A percentile compares a stretch with the other conserved stretches of the same genome.
phyloP scores from a whole-genome alignment of 2,329 filamentous ascomycete species.

The Grosmannia penicillata region DNA sequence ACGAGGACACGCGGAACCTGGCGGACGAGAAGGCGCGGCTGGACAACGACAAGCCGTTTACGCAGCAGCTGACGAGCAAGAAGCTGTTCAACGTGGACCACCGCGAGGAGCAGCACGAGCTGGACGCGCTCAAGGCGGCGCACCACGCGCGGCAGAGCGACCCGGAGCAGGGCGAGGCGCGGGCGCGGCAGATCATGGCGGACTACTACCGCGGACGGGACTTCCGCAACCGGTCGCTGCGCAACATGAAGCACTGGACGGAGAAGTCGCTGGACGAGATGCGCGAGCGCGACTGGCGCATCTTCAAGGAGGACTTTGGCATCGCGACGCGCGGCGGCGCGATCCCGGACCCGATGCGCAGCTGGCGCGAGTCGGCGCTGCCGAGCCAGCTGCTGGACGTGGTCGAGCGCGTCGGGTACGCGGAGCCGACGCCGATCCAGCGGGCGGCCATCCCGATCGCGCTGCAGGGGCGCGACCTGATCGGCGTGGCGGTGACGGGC shows the following conservation, averaged over 20 bases:
- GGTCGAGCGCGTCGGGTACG: constrained; percentile 73
- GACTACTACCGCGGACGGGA: constrained; percentile 69
- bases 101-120: constrained; percentile 9
- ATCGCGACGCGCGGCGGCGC: constrained; percentile 85
- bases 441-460: constrained; percentile 92
- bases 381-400: constrained; percentile 68
- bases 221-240: constrained; percentile 53
- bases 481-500: constrained; percentile 93
- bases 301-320: constrained; percentile 98
- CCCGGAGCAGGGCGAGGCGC: constrained; percentile 55
- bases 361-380: constrained; percentile 73
- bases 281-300: constrained; percentile 96
- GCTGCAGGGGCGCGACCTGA: constrained; percentile 83
- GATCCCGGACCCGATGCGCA: constrained; percentile 93
- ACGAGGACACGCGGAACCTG: constrained; percentile 67
- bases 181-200: constrained; percentile 69
- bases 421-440: constrained; percentile 83
- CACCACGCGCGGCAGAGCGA: constrained; percentile 44
- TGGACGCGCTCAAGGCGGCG: constrained; percentile 8
- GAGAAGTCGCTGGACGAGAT: constrained; percentile 87
- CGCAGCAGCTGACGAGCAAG: constrained; percentile 6
- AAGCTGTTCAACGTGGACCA: constrained; percentile 7
- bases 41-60: constrained; percentile 46
- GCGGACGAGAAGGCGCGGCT: constrained; percentile 36
- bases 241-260: constrained; percentile 81